These are phyloP conservation scores for Saccharomyces hybrid DNA, from an alignment of 1,139 yeast species.

Conservation along the genomic window DNA sequence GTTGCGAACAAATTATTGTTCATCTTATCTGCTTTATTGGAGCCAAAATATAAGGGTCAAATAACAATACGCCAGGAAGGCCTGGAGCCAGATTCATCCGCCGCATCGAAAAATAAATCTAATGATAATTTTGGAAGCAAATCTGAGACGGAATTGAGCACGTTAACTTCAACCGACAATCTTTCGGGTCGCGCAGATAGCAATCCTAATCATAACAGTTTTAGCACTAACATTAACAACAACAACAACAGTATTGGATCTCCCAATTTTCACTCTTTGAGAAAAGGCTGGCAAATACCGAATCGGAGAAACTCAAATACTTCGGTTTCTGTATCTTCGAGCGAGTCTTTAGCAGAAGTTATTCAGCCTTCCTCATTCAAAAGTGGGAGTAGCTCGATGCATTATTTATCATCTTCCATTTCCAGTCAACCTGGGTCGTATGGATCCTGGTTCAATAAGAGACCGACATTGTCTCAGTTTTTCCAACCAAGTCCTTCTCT, in stretches of 20 bases:
- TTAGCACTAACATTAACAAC: too few relatives aligned
- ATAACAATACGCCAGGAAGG: constrained; percentile 5
- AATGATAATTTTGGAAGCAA: neutral
- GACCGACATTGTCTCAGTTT: constrained; percentile 18
- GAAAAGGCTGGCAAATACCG: constrained; percentile 32
- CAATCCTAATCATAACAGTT: neutral
- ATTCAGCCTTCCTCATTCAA: constrained; percentile 31
- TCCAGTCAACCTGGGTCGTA: constrained; percentile 29
- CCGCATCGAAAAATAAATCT: neutral
- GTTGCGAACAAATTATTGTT: constrained; percentile 55
- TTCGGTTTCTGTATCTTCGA: constrained; percentile 25
- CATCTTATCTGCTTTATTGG: constrained; percentile 42
- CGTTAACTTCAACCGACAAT: neutral
- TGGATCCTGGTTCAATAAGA: constrained; percentile 32
- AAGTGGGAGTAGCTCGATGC: constrained; percentile 27
- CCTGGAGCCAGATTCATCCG: neutral
- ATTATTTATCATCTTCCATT: constrained; percentile 29
- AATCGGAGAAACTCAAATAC: constrained; percentile 16
- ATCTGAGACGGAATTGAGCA: neutral
- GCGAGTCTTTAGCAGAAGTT: constrained; percentile 26
- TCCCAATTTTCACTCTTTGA: neutral
- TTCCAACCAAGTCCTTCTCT: constrained; percentile 23
- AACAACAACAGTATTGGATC: neutral
- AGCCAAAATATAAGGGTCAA: constrained; percentile 21
- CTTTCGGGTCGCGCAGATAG: neutral